Conservation (phyloP, 192 early-diverging fungal genomes). For the Chytriomyces sp. region DNA sequence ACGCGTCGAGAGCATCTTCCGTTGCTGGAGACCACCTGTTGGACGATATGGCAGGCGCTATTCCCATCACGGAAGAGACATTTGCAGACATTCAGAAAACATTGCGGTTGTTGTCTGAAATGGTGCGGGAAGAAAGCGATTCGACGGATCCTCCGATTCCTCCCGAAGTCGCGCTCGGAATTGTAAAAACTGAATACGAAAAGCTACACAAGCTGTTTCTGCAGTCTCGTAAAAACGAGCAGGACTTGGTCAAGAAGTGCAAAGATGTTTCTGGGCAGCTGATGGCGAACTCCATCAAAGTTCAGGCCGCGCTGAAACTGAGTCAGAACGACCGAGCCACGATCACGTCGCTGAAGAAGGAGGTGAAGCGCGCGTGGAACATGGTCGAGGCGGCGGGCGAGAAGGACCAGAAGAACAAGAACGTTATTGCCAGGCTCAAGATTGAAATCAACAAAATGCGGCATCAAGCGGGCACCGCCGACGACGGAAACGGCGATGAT, state of each 20-base stretch:
- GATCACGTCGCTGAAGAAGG: constrained; percentile 56
- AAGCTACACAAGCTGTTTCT: constrained; percentile 57
- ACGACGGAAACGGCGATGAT: constrained; percentile 4
- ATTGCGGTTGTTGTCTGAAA: constrained; percentile 28
- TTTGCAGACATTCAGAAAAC: constrained; percentile 42
- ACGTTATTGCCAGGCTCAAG: constrained; percentile 52
- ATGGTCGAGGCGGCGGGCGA: constrained; percentile 55
- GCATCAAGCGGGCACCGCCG: not conserved
- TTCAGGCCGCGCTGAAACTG: constrained; percentile 56
- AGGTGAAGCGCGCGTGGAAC: constrained; percentile 64
- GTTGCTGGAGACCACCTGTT: constrained; percentile 1
- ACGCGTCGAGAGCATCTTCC: not conserved
- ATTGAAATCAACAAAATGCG: constrained; percentile 46
- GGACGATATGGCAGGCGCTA: not conserved
- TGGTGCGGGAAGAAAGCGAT: not conserved
- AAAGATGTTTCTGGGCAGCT: constrained; percentile 56
- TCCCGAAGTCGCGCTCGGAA: constrained; percentile 2
- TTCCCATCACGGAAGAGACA: constrained; percentile 21
- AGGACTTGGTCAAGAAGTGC: constrained; percentile 51
- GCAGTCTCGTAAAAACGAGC: constrained; percentile 57
- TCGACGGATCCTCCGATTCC: not conserved
- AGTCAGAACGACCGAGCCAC: constrained; percentile 52
- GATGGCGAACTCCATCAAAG: constrained; percentile 52
- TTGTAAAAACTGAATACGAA: constrained; percentile 52
- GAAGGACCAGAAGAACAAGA: constrained; percentile 53